Conservation (phyloP, 2,329 filamentous ascomycete species). For the Stachybotrys elegans region DNA sequence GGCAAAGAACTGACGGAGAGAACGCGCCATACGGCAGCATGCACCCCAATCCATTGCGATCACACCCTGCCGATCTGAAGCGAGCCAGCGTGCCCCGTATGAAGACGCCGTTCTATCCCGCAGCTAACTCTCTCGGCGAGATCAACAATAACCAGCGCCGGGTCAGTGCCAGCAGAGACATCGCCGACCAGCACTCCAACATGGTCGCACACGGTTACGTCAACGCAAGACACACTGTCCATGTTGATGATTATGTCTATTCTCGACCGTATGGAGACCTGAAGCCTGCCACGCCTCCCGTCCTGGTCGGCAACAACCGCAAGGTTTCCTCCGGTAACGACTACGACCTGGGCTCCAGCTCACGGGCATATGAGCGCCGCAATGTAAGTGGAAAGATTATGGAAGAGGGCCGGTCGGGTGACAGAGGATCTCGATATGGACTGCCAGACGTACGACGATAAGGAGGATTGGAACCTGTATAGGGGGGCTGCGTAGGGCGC, state of each 20-base stretch:
- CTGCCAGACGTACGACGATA: too few relatives aligned
- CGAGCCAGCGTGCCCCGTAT: slow-evolving; percentile 13
- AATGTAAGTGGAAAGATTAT: slow-evolving; percentile 70
- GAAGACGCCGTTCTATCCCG: slow-evolving; percentile 15
- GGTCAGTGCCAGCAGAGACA: slow-evolving; percentile 39
- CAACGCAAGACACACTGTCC: slow-evolving; percentile 39
- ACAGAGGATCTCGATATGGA: slow-evolving; percentile 15
- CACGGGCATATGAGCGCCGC: slow-evolving; percentile 37
- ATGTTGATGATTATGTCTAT: slow-evolving; percentile 44
- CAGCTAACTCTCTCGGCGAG: slow-evolving; percentile 34
- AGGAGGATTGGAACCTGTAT: too few relatives aligned
- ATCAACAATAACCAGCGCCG: slow-evolving; percentile 39
- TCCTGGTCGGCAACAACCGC: slow-evolving; percentile 43
- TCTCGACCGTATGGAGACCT: slow-evolving; percentile 57
- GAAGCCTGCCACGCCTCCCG: slow-evolving; percentile 46
- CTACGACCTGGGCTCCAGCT: slow-evolving; percentile 30
- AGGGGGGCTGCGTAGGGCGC: too few relatives aligned
- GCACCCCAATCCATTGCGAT: slow-evolving; percentile 49
- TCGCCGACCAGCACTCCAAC: slow-evolving; percentile 32
- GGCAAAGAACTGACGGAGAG: slow-evolving; percentile 19
- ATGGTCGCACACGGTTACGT: not conserved
- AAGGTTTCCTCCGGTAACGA: slow-evolving; percentile 59
- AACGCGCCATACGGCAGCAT: slow-evolving; percentile 17
- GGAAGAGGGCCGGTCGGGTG: slow-evolving; percentile 58
- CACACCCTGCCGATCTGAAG: slow-evolving; percentile 36